Evolutionary conservation across 129 eudicot species (phyloP), one percentile per base, ranked within the genome.

Genomic region (Lactuca saligna): DNA sequence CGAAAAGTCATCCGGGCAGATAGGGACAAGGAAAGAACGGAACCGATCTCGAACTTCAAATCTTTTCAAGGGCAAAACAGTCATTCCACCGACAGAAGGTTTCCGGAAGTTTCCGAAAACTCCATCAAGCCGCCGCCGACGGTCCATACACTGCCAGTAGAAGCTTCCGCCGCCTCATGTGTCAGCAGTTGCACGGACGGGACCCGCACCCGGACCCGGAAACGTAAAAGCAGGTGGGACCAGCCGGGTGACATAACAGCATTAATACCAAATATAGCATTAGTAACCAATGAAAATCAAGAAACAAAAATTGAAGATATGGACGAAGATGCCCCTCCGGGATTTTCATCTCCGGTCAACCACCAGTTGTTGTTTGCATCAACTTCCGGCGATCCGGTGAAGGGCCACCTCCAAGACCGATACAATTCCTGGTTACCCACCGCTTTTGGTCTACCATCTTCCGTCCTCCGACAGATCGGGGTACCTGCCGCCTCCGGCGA

Each of bases 191-290:
- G 68, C 54, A 70, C 82, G 50, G 81, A 61, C 38, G 78, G 59
- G 60, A 64, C 74, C 38, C 75, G 75, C 38, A 70, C 69, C 39
- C 76, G 76, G 38, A 70, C 73, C 61, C 87, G 87, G 34, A 92
- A 88, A 67, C 96, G 98, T 35, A 92, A 89, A 84, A 92, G 95
- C 57, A 84, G 96, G 54, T 92, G 98, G 98, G 96, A 92, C 61
- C 79, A 81, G 74, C 83, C 89, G 6, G 77, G 57, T 1, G 86
- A 77, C 44, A 50, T 59, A 41, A 57, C 51, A 11, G 0, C 49
- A 42, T 0, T 29, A 33, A 9, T 29, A 33, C 78, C 57, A 2
- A 75, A 66, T 55, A 17, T 56, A 20, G 61, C 31, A 48, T 15
- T 32, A 58, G 54, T 29, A 44, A 29, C 57, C 25, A 49, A 62